Conservation (phyloP, 2,329 filamentous ascomycete genomes). For the Hypoxylon sp. region DNA sequence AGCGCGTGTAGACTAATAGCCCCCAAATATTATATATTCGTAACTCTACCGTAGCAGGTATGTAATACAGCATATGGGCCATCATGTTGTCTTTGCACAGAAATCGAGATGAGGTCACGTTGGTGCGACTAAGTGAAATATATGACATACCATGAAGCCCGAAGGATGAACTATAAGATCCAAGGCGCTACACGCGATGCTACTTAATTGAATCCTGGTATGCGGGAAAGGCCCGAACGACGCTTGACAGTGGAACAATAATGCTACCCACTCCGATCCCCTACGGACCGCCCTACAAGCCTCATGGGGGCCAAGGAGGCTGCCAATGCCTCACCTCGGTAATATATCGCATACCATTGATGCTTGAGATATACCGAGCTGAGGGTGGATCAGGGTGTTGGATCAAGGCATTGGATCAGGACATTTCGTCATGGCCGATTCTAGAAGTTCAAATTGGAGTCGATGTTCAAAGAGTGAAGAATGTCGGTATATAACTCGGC, state of each 20-base stretch:
- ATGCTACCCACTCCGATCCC: constrained; percentile 7
- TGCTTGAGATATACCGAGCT: constrained; percentile 22
- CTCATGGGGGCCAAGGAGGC: constrained; percentile 2
- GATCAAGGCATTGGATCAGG: background rate
- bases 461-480: background rate
- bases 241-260: constrained; percentile 4
- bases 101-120: background rate
- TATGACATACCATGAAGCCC: constrained; percentile 8
- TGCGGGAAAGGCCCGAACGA: constrained; percentile 31
- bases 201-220: constrained; percentile 13
- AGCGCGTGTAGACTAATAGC: background rate
- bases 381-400: constrained; percentile 4
- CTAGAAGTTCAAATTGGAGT: background rate
- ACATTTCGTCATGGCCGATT: constrained; percentile 18
- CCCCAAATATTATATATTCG: background rate
- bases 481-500: constrained; percentile 23
- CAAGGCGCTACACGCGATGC: constrained; percentile 12
- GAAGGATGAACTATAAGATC: constrained; percentile 16
- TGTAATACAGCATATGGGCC: background rate
- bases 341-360: constrained; percentile 35
- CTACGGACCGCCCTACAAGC: background rate
- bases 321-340: background rate
- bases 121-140: constrained; percentile 8
- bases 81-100: background rate
- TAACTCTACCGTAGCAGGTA: background rate